Conservation (phyloP, 768 basidiomycete species). For the Boletellus ananiceps region DNA sequence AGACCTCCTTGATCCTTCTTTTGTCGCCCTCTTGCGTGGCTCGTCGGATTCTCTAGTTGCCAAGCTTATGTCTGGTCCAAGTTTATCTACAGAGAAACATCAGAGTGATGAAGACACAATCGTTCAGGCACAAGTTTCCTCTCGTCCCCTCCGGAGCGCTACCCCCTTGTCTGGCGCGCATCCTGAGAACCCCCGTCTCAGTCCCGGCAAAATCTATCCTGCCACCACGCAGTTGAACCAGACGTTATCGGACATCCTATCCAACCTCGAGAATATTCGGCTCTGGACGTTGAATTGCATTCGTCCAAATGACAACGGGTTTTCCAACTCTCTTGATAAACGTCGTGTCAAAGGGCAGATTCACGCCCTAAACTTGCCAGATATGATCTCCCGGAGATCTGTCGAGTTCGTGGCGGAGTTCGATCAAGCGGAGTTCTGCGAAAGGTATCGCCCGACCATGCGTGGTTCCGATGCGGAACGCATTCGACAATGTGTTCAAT, state of each 20-base stretch:
- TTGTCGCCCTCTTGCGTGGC: conserved; percentile 48
- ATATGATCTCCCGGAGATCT: conserved; percentile 45
- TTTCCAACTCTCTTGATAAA: conserved; percentile 61
- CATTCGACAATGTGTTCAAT: conserved; percentile 46
- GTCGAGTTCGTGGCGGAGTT: conserved; percentile 51
- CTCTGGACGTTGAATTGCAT: conserved; percentile 59
- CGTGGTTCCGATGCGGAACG: conserved; percentile 44
- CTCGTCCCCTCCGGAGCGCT: conserved; percentile 48
- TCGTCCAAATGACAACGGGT: conserved; percentile 61
- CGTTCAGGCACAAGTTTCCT: conserved; percentile 62
- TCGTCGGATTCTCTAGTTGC: conserved; percentile 51
- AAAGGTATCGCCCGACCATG: conserved; percentile 50
- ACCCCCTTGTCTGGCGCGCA: conserved; percentile 31
- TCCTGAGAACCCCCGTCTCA: conserved; percentile 41
- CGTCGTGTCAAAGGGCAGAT: conserved; percentile 57
- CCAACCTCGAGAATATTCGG: conserved; percentile 40
- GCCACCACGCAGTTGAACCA: conserved; percentile 57
- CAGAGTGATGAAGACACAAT: conserved; percentile 52
- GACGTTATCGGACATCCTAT: conserved; percentile 44
- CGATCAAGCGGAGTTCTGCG: conserved; percentile 46
- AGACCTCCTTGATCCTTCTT: conserved; percentile 51
- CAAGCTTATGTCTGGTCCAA: conserved; percentile 60
- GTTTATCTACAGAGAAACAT: conserved; percentile 54
- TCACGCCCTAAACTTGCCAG: conserved; percentile 47
- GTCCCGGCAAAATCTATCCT: conserved; percentile 50